phyloP scores from a whole-genome alignment of 805 yeast genomes.

The Scheffersomyces coipomensis region DNA sequence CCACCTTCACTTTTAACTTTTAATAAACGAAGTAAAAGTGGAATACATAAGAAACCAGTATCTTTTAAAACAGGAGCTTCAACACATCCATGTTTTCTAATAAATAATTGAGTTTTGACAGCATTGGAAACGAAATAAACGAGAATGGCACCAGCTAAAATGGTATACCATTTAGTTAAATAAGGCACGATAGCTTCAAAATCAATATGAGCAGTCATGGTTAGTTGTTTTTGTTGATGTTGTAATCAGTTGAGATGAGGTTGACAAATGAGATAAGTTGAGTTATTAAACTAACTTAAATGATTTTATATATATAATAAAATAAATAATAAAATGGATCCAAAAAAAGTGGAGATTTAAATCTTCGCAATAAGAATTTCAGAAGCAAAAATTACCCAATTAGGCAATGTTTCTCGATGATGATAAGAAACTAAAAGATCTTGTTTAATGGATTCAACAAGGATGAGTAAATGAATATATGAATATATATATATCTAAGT shows the following conservation, averaged over 20 bases:
- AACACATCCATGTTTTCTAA: conserved; percentile 16
- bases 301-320: too few relatives aligned
- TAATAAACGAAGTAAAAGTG: conserved; percentile 10
- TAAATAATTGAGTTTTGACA: conserved; percentile 7
- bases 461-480: too few relatives aligned
- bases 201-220: background rate
- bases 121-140: background rate
- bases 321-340: too few relatives aligned
- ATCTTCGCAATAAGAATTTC: too few relatives aligned
- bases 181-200: background rate
- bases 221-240: too few relatives aligned
- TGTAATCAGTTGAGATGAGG: too few relatives aligned
- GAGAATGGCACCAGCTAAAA: background rate
- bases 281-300: too few relatives aligned
- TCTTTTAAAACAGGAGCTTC: conserved; percentile 7
- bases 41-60: conserved; percentile 6
- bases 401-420: background rate
- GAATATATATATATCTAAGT: too few relatives aligned
- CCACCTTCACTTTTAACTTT: conserved; percentile 20
- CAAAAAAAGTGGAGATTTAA: too few relatives aligned
- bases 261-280: too few relatives aligned
- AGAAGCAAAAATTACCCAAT: background rate
- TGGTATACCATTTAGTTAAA: conserved; percentile 3
- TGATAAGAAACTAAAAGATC: too few relatives aligned
- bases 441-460: too few relatives aligned